Evolutionary conservation across 495 filamentous ascomycete species (phyloP), one percentile per base, ranked within the genome.

Genomic region (Penicillium paradoxum): DNA sequence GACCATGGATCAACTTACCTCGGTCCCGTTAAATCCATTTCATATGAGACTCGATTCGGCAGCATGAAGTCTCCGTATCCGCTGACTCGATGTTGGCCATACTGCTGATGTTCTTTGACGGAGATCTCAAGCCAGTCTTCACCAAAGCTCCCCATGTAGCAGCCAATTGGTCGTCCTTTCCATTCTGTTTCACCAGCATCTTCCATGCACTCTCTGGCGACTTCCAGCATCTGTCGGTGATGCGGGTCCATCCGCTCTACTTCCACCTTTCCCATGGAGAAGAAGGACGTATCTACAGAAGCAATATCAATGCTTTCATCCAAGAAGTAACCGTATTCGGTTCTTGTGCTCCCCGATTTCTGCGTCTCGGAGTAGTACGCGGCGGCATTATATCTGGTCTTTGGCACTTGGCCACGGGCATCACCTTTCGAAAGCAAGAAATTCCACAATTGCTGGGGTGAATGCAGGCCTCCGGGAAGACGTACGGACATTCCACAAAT

Each of bases 141-240:
- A 0, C 70, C 69, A 55, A 75, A 79, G 13, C 53, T 64, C 1
- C 80, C 79, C 10, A 79, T 58, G 47, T 75, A 83, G 46, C 61
- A 69, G 0, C 80, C 79, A 15, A 80, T 69, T 6, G 59, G 27
- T 46, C 62, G 64, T 4, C 79, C 78, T n/a, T 64, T 63, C 61
- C 65, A 81, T 19, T 65, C 42, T 2, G 56, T 62, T 44, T 73
- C 71, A 2, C 82, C 81, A 0, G 73, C 71, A 43, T 64, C 65
- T 45, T 73, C 71, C 6, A 73, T 22, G 25, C 60, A 62, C 34
- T 75, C 71, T 4, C 54, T 53, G 0, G 72, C 62, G 0, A 77
- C 73, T 56, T 87, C 82, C 0, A 86, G 67, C 0, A 85, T 57
- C 15, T 76, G 63, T 0, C 83, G 64, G 45, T 84, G 81, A 10